A percentile compares a stretch with the other conserved stretches of the same genome.
phyloP scores from a whole-genome alignment of 257 asterid genomes.

The Salvia hispanica region DNA sequence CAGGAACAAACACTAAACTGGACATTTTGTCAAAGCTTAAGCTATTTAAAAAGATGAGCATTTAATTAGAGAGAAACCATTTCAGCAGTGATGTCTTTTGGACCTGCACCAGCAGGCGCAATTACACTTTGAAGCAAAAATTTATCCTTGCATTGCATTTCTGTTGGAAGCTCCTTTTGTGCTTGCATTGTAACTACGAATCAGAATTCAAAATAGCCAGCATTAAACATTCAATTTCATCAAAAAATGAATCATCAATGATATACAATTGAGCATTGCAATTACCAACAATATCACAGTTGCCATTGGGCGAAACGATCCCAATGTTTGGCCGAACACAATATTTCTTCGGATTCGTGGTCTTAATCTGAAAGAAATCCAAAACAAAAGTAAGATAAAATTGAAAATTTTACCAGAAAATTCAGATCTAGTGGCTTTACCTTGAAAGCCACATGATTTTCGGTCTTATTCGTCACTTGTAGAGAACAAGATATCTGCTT shows the following conservation, averaged over 20 bases:
- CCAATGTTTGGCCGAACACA: conserved; percentile 86
- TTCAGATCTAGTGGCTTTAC: conserved; percentile 38
- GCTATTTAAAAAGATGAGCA: conserved; percentile 12
- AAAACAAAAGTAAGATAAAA: background rate
- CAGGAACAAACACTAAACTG: conserved; percentile 10
- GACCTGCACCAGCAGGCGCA: conserved; percentile 44
- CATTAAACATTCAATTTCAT: background rate
- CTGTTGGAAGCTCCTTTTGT: conserved; percentile 78
- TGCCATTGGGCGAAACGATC: conserved; percentile 64
- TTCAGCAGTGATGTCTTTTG: conserved; percentile 64
- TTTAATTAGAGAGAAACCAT: conserved; percentile 49
- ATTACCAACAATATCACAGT: conserved; percentile 51
- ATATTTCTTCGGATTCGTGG: conserved; percentile 83
- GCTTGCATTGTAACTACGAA: conserved; percentile 57
- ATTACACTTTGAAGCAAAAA: conserved; percentile 84
- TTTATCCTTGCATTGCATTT: conserved; percentile 85
- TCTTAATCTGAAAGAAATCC: conserved; percentile 36
- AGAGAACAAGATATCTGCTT: conserved; percentile 80
- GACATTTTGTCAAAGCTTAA: background rate
- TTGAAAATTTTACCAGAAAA: background rate
- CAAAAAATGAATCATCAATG: background rate
- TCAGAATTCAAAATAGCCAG: background rate
- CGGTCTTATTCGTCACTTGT: conserved; percentile 67
- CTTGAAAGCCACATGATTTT: conserved; percentile 82
- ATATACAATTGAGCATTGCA: background rate